Base-by-base conservation (phyloP, 257 asterid genomes). In the Solanum etuberosum region DNA sequence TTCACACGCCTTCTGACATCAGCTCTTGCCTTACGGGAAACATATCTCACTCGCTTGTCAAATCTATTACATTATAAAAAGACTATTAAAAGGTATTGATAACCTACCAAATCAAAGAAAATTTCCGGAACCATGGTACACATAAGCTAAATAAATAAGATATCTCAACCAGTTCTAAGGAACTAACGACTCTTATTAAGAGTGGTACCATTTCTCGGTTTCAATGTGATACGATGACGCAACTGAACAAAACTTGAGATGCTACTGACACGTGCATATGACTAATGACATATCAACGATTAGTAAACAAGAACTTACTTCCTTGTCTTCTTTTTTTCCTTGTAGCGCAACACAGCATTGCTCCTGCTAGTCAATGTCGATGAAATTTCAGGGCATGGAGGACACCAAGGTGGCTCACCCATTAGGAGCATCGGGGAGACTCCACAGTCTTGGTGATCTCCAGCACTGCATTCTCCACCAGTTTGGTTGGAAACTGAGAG, bases 21-120 rank as follows among this genome's bases (percentile, higher is more conserved):
- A 88, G 99, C 99, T 92, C 99, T 95, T 76, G 95, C 98, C 94
- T 97, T 97, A 87, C 99, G 99, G 59, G 99, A 95, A 48, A 85
- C 98, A 37, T 96, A 97, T 88, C 99, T 93, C 85, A 97, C 99
- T 90, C 92, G 95, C 96, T 97, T 97, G 89, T 95, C 98, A 48
- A 97, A 97, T 78, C 99, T 97, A 88, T 74, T 84, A 84, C 42
- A 88, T 86, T 77, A n/a, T 71, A 82, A 59, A 48, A 77, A 46
- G 46, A 35, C 18, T 21, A 27, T 29, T 84, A 74, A 32, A 23
- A 46, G 42, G 76, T 25, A 32, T 15, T 34, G 70, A 13, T 21
- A 82, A 77, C 27, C 18, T 42, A 43, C 31, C 32, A 37, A 77
- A 37, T 83, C n/a, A 32, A 35, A 18, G 42, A 35, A 74, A 37